Base-by-base conservation (phyloP, 2,329 filamentous ascomycete species). In the Fusarium tricinctum region DNA sequence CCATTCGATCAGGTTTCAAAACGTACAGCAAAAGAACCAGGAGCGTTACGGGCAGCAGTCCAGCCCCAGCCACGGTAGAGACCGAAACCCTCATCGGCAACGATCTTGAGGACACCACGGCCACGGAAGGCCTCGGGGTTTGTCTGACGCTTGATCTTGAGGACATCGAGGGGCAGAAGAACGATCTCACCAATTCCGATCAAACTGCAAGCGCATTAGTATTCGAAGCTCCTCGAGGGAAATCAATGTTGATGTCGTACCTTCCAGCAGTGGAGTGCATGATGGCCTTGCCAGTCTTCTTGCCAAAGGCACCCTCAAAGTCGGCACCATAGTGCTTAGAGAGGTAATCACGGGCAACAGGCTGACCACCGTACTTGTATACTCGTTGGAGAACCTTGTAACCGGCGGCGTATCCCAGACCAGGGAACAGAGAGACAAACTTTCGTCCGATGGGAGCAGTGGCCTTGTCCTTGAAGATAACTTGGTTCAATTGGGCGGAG, bases 81-180 rank as follows among this genome's bases (percentile, higher is more conserved):
- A 49, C 94, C 94, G 76, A 98, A 97, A 35, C 96, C 96, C 81
- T 99, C 96, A 77, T 99, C 96, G 61, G 88, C 87, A 66, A 99
- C 87, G 71, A 99, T 98, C 81, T 87, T 91, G 78, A 98, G 83
- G 63, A 99, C 86, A 66, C 96, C 96, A 75, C 96, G 92, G 73
- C 95, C 95, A 72, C 94, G 89, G 89, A 99, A 99, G 35, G 96
- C 94, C 78, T 98, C 96, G 40, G 96, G 96, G 86, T 99, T 99
- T 72, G 96, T 99, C 85, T 99, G 96, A 76, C 96, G 91, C 88
- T 99, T 99, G 85, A 99, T 99, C 88, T 99, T 99, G 68, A 99
- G 88, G 39, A 99, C 95, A 75, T 99, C 96, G 64, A 99, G 89
- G 42, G 96, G 96, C 40, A 99, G 88, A 30, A 99, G 88, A 61